Evolutionary conservation across 192 early-diverging fungal genomes (phyloP).

Genomic region (Cladochytrium replicatum): DNA sequence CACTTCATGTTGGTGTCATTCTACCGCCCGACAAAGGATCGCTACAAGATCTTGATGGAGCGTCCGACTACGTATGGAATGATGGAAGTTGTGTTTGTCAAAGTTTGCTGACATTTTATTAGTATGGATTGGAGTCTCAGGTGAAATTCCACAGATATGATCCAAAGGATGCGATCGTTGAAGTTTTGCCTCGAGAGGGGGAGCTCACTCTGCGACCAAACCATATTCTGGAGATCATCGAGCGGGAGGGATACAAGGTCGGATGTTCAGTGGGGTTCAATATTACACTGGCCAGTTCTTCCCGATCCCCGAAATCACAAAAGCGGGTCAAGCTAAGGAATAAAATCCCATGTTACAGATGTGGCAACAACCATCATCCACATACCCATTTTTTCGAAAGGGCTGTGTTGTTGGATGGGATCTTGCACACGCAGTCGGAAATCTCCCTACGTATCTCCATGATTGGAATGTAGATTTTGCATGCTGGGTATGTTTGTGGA

Average conservation of each 20-base stretch:
- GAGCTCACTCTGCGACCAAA: slow-evolving; percentile 61
- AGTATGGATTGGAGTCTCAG: slow-evolving; percentile 87
- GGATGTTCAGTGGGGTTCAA: slow-evolving; percentile 86
- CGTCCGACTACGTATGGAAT: slow-evolving; percentile 68
- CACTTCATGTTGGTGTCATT: slow-evolving; percentile 88
- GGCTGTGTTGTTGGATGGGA: slow-evolving; percentile 91
- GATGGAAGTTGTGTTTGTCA: no score
- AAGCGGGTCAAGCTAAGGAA: slow-evolving; percentile 66
- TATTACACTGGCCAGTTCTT: slow-evolving; percentile 89
- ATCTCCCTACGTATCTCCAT: slow-evolving; percentile 77
- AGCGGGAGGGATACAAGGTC: slow-evolving; percentile 59
- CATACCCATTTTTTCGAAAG: no score
- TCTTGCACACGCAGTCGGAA: slow-evolving; percentile 91
- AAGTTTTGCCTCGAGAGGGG: slow-evolving; percentile 61
- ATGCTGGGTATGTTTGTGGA: slow-evolving; percentile 60
- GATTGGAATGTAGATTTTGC: slow-evolving; percentile 98
- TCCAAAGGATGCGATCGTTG: slow-evolving; percentile 60
- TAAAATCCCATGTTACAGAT: no score
- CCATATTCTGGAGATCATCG: slow-evolving; percentile 71
- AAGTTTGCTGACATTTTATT: not conserved
- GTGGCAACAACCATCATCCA: no score
- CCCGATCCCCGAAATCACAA: slow-evolving; percentile 76
- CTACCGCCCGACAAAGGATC: slow-evolving; percentile 66
- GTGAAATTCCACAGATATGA: slow-evolving; percentile 69
- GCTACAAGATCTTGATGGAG: slow-evolving; percentile 86